Percentiles rank a stretch among this genome's conserved stretches.
Evolutionary conservation across 345 rosid species (phyloP).

Genomic region (Psidium friedrichsthalianum): DNA sequence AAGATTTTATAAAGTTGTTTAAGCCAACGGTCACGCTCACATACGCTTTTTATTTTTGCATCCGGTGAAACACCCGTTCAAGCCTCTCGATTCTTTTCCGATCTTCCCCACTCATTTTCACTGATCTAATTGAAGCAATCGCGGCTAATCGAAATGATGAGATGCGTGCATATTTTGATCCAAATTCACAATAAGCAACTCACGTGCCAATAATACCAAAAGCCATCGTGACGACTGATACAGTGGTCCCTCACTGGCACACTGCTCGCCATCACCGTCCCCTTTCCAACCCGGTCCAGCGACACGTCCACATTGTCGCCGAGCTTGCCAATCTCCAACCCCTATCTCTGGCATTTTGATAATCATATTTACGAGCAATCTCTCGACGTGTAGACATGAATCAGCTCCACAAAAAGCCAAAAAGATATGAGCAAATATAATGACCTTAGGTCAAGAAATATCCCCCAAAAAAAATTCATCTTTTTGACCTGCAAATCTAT

Average conservation of each 20-base stretch:
- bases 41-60: neutral
- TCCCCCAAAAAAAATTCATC: neutral
- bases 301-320: too few species aligned
- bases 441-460: neutral
- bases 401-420: neutral
- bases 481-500: neutral
- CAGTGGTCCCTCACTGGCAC: too few species aligned
- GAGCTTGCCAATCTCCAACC: too few species aligned
- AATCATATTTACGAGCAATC: too few species aligned
- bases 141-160: neutral
- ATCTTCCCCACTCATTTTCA: neutral
- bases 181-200: too few species aligned
- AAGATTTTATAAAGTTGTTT: neutral
- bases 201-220: too few species aligned
- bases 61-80: neutral
- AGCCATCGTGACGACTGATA: too few species aligned
- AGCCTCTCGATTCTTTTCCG: neutral
- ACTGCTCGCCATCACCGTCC: too few species aligned
- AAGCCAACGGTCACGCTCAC: fast-evolving
- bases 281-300: too few species aligned
- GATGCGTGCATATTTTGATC: too few species aligned
- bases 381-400: neutral
- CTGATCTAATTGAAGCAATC: neutral
- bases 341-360: too few species aligned
- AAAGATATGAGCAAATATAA: neutral